Evolutionary conservation across 805 yeast genomes (phyloP).

Genomic region (Scheffersomyces coipomensis): DNA sequence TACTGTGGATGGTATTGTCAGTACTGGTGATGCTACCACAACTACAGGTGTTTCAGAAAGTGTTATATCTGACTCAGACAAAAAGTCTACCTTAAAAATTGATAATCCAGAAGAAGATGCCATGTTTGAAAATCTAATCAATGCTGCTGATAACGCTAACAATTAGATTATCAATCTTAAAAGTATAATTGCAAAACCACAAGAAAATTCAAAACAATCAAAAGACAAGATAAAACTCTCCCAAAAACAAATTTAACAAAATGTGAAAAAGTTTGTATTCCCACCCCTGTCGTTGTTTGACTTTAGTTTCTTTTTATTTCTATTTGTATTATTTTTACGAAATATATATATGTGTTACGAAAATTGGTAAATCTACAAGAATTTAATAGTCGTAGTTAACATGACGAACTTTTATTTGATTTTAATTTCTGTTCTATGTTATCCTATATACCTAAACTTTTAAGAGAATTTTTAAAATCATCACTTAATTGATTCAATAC

Average conservation of each 20-base stretch:
- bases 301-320: too few species aligned
- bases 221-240: too few species aligned
- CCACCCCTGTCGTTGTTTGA: too few species aligned
- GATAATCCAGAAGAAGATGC: conserved; percentile 12
- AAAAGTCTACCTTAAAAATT: background rate
- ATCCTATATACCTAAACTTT: conserved; percentile 9
- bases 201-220: background rate
- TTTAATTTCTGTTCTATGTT: background rate
- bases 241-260: too few species aligned
- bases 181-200: too few species aligned
- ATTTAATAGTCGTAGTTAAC: too few species aligned
- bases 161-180: too few species aligned
- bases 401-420: background rate
- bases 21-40: background rate
- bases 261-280: too few species aligned
- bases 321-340: too few species aligned
- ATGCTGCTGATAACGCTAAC: too few species aligned
- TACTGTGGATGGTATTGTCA: background rate
- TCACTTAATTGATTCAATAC: conserved; percentile 23
- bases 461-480: conserved; percentile 4
- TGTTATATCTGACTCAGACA: background rate
- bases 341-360: too few species aligned
- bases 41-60: background rate
- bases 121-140: conserved; percentile 15
- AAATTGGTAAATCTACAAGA: too few species aligned